Evolutionary conservation across 192 early-diverging fungal genomes (phyloP), one percentile per base, ranked within the genome.

Genomic region (Rhizophagus sp.): DNA sequence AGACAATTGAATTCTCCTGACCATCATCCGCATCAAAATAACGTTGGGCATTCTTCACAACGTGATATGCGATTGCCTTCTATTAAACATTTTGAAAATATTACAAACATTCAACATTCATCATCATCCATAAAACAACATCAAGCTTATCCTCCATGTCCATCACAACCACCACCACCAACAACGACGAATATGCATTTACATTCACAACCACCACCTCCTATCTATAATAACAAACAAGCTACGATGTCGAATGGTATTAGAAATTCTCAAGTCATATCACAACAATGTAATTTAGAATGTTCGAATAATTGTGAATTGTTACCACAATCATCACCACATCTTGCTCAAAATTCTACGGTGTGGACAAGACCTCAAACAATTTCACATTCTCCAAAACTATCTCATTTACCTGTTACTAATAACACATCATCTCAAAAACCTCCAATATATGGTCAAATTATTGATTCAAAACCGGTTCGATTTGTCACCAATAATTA

Each of bases 401-500:
- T 13, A 17, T 67, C 65, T 34, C 13, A 25, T 19, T 67, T 30
- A 22, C 19, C 52, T 19, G 0, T 19, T 19, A 4, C 4, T 19
- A 17, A 12, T 17, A 57, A 17, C 52, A 57, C 17, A 19, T 57
- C 17, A 0, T 17, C 50, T 57, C 50, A 15, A 19, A 17, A 57
- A 4, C 1, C 15, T 22, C 15, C 52, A 22, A 57, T 57, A 22
- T 57, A 57, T 39, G 39, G 39, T 57, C 52, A 67, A 17, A 33
- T 0, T 33, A 67, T 67, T 3, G 33, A 33, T 33, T 7, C 24
- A 33, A 33, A 33, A 25, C 65, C 68, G 4, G 68, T 70, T n/a
- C 68, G 68, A 70, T 70, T 70, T 70, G 39, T 70, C 8, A 70
- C 13, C 15, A 70, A 41, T 10, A 70, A 39, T 70, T 39, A 44